Base-by-base conservation (phyloP, 139 green algal species). In the Trebouxia sp. region DNA sequence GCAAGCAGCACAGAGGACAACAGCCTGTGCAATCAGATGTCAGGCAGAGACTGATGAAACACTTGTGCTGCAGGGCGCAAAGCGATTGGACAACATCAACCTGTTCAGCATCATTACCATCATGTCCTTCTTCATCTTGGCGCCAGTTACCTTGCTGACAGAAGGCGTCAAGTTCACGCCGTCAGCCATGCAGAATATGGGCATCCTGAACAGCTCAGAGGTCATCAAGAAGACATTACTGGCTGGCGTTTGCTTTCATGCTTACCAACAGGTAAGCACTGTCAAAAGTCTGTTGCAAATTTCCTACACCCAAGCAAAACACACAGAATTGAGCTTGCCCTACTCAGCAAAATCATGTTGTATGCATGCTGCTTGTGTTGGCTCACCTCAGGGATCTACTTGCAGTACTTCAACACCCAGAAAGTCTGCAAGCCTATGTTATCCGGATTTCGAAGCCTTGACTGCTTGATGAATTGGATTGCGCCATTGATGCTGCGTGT, bases 81-180 rank as follows among this genome's bases (percentile, higher is more conserved):
- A 86, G 80, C 75, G 43, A 35, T 17, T 98, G 66, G 95, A 97
- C 88, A 97, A 96, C 87, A 97, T 98, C 83, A 94, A 91, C 83
- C 79, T 98, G 38, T 99, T 99, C 89, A 92, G 85, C 79, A 85
- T 98, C 85, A 98, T 99, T 87, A 99, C 97, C 81, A 92, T 99
- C 74, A 81, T 97, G 41, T 95, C 92, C 11, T 93, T 92, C 84
- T 78, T 96, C 78, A 72, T 98, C 45, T 87, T 97, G 24, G 26
- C 90, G 37, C 95, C 95, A 12, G 41, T 98, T 20, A 78, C 85
- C 0, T 77, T 98, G 28, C 65, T 89, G 35, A 30, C 87, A 12
- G 94, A 98, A 72, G 94, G 94, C 37, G 75, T 94, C 76, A 75
- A 81, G 39, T 79, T 97, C 47, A 93, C 89, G 8, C 89, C 93